phyloP scores from a whole-genome alignment of 208 protist species.

The Hexamita inflata region DNA sequence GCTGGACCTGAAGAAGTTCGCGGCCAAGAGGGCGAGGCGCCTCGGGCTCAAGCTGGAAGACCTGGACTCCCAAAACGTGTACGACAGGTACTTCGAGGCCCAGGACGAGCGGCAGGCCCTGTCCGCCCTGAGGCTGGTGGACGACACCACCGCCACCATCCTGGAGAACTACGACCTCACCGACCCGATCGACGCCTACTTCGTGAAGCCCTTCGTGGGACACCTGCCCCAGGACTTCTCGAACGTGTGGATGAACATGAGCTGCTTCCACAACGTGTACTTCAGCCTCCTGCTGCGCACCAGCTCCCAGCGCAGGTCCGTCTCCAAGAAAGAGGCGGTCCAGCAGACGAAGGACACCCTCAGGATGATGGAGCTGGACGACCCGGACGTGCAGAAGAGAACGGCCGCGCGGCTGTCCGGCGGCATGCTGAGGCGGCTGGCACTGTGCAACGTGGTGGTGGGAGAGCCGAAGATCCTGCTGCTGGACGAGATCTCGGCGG shows the following conservation, averaged over 20 bases:
- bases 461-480: not conserved
- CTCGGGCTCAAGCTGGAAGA: too few relatives aligned
- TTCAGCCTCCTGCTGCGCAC: not conserved
- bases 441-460: not conserved
- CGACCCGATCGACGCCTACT: not conserved
- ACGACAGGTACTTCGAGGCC: too few relatives aligned
- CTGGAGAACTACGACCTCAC: not conserved
- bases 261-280: not conserved
- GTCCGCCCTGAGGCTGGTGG: too few relatives aligned
- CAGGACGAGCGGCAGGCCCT: too few relatives aligned
- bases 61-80: too few relatives aligned
- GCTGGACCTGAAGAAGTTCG: too few relatives aligned
- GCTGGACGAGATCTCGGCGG: slow-evolving; percentile 6
- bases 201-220: not conserved
- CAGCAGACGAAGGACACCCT: not conserved
- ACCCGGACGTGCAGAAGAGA: not conserved
- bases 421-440: slow-evolving; percentile 7
- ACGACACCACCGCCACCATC: not conserved
- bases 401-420: not conserved
- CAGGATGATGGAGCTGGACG: not conserved
- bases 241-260: slow-evolving; percentile 19
- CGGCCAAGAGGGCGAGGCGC: too few relatives aligned
- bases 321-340: not conserved
- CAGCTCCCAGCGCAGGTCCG: not conserved
- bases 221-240: not conserved